Conservation (phyloP, 1,284 basidiomycete genomes). For the Hymenochaete sp. region DNA sequence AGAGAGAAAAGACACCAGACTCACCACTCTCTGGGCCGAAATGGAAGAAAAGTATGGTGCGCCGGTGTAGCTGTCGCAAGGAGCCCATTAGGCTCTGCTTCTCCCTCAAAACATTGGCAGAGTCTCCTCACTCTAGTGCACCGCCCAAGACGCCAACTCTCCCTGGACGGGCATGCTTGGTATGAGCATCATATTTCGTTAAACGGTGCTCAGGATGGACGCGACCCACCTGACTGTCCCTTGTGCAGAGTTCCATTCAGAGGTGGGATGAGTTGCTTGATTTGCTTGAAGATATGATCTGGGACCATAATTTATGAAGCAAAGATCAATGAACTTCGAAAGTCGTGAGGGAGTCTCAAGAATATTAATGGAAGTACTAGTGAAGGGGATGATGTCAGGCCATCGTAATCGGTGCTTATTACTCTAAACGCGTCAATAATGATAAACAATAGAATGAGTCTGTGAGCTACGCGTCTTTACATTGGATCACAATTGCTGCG, state of each 20-base stretch:
- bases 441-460: too few species aligned
- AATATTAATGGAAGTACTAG: too few species aligned
- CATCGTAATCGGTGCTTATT: too few species aligned
- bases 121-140: slow-evolving; percentile 67
- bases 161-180: slow-evolving; percentile 38
- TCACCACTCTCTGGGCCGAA: slow-evolving; percentile 74
- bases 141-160: slow-evolving; percentile 92
- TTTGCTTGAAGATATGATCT: slow-evolving; percentile 51
- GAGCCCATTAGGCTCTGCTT: slow-evolving; percentile 3
- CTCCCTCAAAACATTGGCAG: neutral
- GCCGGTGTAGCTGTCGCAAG: slow-evolving; percentile 71
- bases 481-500: too few species aligned
- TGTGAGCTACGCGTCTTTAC: too few species aligned
- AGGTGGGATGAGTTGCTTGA: slow-evolving; percentile 77
- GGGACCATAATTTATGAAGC: slow-evolving; percentile 66
- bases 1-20: slow-evolving; percentile 25
- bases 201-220: neutral
- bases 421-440: too few species aligned
- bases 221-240: slow-evolving; percentile 76
- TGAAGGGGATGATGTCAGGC: too few species aligned
- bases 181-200: neutral
- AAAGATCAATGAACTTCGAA: too few species aligned
- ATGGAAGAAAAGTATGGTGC: slow-evolving; percentile 93
- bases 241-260: slow-evolving; percentile 84
- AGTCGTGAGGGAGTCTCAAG: too few species aligned